A percentile compares a stretch with the other conserved stretches of the same genome.
These are phyloP conservation scores for Hypoxylon sp. DNA, from an alignment of 2,329 filamentous ascomycete genomes.

Conservation along the genomic window DNA sequence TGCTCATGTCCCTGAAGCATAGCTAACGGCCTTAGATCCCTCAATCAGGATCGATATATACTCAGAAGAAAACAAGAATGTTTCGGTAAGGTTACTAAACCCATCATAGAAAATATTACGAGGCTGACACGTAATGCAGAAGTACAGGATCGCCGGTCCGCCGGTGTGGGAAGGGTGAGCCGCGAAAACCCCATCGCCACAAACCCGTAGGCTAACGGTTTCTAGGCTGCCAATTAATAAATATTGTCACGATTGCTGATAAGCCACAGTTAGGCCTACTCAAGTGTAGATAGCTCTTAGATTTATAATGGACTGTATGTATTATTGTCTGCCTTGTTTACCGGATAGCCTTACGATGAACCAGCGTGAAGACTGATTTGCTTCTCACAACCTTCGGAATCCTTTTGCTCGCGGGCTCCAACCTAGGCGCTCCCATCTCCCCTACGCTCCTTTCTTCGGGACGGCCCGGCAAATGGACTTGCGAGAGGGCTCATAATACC, in stretches of 20 bases:
- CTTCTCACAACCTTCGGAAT: background rate
- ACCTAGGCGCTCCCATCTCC: conserved; percentile 22
- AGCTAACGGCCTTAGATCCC: conserved; percentile 49
- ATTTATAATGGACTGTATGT: background rate
- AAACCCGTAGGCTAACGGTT: background rate
- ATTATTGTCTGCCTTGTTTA: background rate
- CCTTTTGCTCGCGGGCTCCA: background rate
- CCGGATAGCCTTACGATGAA: background rate
- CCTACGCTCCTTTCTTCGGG: conserved; percentile 42
- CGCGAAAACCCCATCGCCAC: background rate
- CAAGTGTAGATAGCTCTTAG: background rate
- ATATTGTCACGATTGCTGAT: conserved; percentile 39
- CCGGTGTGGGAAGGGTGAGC: conserved; percentile 55
- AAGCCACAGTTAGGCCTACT: background rate
- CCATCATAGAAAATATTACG: background rate
- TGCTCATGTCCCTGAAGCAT: background rate
- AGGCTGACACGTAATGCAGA: conserved; percentile 44
- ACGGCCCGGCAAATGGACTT: conserved; percentile 42
- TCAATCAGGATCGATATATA: conserved; percentile 56
- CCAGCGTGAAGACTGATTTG: background rate
- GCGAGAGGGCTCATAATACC: conserved; percentile 45
- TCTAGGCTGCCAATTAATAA: conserved; percentile 37
- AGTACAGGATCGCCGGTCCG: conserved; percentile 54
- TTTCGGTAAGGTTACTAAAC: conserved; percentile 45
- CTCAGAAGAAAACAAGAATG: conserved; percentile 49